Percentiles rank a stretch among this genome's conserved stretches.
Conservation (phyloP, 257 asterid genomes). For the Rhazya stricta region DNA sequence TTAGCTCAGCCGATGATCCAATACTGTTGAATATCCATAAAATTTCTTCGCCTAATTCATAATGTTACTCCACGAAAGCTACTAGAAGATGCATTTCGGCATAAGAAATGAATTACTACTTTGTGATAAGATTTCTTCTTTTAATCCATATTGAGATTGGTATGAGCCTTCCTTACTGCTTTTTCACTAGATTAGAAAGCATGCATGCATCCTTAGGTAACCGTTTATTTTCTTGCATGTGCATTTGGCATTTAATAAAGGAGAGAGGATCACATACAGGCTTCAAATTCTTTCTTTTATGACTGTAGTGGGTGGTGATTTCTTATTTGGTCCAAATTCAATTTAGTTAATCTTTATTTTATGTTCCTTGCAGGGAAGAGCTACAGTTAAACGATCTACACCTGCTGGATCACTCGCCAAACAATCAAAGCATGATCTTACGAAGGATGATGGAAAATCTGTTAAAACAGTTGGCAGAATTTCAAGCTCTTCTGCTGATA, state of each 20-base stretch:
- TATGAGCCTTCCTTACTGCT: not conserved
- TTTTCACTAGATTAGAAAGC: not conserved
- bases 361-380: slow-evolving; percentile 51
- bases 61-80: not conserved
- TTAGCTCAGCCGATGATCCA: not conserved
- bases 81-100: not conserved
- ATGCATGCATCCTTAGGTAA: not conserved
- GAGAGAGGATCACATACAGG: too few relatives aligned
- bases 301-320: not conserved
- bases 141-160: not conserved
- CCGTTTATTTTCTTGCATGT: not conserved
- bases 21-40: not conserved
- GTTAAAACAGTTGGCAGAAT: slow-evolving; percentile 51
- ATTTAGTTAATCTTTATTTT: not conserved
- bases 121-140: not conserved
- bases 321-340: not conserved
- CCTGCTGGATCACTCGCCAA: slow-evolving; percentile 56
- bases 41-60: not conserved
- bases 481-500: slow-evolving; percentile 42
- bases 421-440: slow-evolving; percentile 64
- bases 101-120: not conserved
- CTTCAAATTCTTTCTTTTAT: not conserved
- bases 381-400: slow-evolving; percentile 53
- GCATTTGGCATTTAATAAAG: not conserved
- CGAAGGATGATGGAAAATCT: slow-evolving; percentile 71